Evolutionary conservation across 495 filamentous ascomycete genomes (phyloP).

Genomic region (Neurospora discreta): DNA sequence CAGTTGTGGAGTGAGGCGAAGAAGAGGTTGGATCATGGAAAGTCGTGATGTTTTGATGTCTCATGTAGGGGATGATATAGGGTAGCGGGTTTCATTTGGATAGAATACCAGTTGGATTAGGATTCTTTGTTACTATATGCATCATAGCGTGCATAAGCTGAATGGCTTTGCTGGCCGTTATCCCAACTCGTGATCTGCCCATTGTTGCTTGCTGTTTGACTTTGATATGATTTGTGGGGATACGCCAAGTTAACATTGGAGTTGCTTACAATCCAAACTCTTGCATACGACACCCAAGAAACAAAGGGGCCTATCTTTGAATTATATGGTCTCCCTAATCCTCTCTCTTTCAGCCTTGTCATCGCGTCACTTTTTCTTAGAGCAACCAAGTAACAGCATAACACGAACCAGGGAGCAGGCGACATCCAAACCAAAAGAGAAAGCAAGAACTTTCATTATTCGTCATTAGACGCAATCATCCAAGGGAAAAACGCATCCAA

Average conservation of each 20-base stretch:
- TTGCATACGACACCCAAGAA: not conserved
- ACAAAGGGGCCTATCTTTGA: not conserved
- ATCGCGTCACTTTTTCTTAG: not conserved
- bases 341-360: not conserved
- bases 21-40: not conserved
- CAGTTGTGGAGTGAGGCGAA: not conserved
- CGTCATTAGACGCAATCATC: not conserved
- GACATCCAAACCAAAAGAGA: too few species aligned
- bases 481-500: not conserved
- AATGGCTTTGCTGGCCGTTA: not conserved
- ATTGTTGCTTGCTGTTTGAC: not conserved
- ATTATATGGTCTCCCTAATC: not conserved
- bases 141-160: not conserved
- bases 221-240: not conserved
- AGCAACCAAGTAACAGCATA: not conserved
- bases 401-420: not conserved
- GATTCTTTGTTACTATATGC: not conserved
- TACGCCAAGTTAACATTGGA: not conserved
- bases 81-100: not conserved
- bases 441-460: not conserved
- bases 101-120: not conserved
- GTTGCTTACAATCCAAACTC: too few species aligned
- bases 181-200: not conserved
- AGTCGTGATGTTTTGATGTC: not conserved
- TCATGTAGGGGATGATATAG: not conserved